phyloP scores from a whole-genome alignment of 2,329 filamentous ascomycete species.

The Hypoxylon sp. region DNA sequence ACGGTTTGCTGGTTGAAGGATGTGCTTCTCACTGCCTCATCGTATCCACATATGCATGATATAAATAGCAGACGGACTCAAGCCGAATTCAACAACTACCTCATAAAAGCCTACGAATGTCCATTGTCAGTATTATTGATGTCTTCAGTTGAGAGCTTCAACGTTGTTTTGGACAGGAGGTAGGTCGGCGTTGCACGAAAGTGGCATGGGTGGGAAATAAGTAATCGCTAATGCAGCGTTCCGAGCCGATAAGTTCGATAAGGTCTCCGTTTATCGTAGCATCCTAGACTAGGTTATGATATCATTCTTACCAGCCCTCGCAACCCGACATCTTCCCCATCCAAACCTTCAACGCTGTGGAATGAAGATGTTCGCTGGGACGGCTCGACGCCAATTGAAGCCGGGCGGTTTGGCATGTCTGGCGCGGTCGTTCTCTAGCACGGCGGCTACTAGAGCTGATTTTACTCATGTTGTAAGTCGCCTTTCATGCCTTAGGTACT shows the following conservation, averaged over 20 bases:
- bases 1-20: no score
- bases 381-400: conserved; percentile 20
- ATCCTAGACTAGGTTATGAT: conserved; percentile 17
- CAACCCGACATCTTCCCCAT: background rate
- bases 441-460: conserved; percentile 48
- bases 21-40: no score
- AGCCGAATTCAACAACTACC: no score
- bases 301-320: conserved; percentile 16
- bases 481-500: no score
- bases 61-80: no score
- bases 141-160: background rate
- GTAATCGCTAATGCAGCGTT: conserved; percentile 15
- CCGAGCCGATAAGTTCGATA: conserved; percentile 20
- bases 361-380: conserved; percentile 36
- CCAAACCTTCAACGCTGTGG: background rate
- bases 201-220: background rate
- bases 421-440: conserved; percentile 48
- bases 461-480: conserved; percentile 55
- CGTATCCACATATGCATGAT: no score
- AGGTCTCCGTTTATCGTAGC: conserved; percentile 10
- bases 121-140: background rate
- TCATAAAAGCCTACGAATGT: no score
- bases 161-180: background rate
- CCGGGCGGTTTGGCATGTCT: background rate
- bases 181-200: background rate